Percentiles rank a stretch among this genome's conserved stretches.
Evolutionary conservation across 2,329 filamentous ascomycete species (phyloP).

Genomic region (Sclerotinia spermophila): DNA sequence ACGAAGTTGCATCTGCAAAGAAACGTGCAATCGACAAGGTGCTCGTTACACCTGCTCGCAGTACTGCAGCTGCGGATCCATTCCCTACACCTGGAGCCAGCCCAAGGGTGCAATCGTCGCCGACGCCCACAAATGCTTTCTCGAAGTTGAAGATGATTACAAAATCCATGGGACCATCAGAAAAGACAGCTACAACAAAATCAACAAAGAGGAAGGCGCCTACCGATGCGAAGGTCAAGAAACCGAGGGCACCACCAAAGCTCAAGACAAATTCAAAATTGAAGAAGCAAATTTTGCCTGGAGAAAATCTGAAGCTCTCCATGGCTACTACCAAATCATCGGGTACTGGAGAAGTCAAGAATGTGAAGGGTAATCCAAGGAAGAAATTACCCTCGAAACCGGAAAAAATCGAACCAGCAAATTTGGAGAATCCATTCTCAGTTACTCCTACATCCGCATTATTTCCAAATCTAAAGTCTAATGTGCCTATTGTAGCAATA

Average conservation of each 20-base stretch:
- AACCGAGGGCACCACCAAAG: constrained; percentile 8
- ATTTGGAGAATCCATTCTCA: constrained; percentile 15
- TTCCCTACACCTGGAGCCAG: constrained; percentile 58
- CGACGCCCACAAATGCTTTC: constrained; percentile 26
- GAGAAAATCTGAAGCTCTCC: constrained; percentile 23
- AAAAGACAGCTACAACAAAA: not conserved
- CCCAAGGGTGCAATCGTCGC: constrained; percentile 46
- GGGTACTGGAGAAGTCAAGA: not conserved
- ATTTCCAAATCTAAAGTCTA: constrained; percentile 27
- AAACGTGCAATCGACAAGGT: constrained; percentile 43
- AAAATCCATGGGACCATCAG: not conserved
- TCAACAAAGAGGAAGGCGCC: constrained; percentile 10
- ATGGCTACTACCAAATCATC: constrained; percentile 18
- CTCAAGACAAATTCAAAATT: constrained; percentile 36
- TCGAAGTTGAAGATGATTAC: constrained; percentile 5
- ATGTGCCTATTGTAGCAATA: constrained; percentile 7
- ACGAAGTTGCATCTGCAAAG: constrained; percentile 42
- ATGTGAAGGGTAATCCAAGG: constrained; percentile 29
- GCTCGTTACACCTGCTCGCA: constrained; percentile 39
- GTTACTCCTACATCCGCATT: constrained; percentile 2
- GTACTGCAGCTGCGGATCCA: constrained; percentile 42
- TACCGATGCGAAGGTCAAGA: constrained; percentile 7
- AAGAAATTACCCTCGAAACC: constrained; percentile 30
- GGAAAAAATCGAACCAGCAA: constrained; percentile 13
- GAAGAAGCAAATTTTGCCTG: constrained; percentile 51